Evolutionary conservation across 352 stramenopile species (phyloP), one percentile per base, ranked within the genome.

Genomic region (Phytophthora ramorum): DNA sequence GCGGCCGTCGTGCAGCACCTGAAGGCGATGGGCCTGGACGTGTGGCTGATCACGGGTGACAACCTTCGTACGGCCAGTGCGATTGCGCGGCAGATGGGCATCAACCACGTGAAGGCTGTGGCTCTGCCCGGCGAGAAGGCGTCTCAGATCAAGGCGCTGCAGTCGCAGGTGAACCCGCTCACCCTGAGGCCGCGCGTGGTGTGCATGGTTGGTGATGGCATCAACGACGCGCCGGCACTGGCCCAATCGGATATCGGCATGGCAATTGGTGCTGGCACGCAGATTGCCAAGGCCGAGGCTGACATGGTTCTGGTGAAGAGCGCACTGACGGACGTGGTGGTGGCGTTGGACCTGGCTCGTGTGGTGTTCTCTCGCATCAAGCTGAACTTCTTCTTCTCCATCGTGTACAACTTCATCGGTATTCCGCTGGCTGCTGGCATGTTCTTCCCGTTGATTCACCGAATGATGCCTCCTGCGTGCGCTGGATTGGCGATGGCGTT

Each of bases 211-310:
- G 95, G 96, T 20, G 95, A 98, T 60, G 95, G 96, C 26, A 97
- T 99, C 49, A 99, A 98, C 73, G 96, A 99, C 75, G 95, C 93
- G 7, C 95, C 96, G 10, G 94, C 96, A 1, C 66, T 98, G 9
- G 89, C 92, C 7, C 87, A 97, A 52, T 92, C 95, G 10, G 92
- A 98, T 64, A 79, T 98, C 4, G 94, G 95, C 7, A 93, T 98
- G 75, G 94, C 95, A 1, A 94, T 96, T 37, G 95, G 93, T 24
- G 90, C 94, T 4, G 96, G 94, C 13, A 98, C 95, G 14, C 83
- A 97, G 57, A 94, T 96, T 40, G 90, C 90, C 14, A 92, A 95
- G 62, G 90, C 85, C 0, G 85, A 94, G 53, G 89, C 89, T 1
- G 88, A 97, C 55, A 95, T 97, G 85, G 87, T 97, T 10, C 53